A percentile compares a stretch with the other conserved stretches of the same genome.
Evolutionary conservation across 768 basidiomycete species (phyloP).

Genomic region (Tylopilus sp.): DNA sequence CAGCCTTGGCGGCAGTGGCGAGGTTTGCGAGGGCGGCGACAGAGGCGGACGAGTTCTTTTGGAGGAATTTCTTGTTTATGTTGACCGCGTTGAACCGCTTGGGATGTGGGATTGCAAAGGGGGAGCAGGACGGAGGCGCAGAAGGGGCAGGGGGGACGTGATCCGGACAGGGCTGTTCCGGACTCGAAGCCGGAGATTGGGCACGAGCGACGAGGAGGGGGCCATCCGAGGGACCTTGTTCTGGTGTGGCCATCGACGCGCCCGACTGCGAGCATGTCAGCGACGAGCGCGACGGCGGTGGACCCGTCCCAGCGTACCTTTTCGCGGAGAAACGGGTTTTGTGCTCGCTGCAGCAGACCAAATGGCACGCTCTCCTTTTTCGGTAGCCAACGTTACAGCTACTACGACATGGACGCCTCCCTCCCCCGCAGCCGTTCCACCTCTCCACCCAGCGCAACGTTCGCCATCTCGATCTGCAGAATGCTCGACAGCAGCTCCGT

Average conservation of each 20-base stretch:
- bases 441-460: constrained; percentile 82
- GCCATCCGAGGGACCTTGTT: constrained; percentile 27
- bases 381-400: constrained; percentile 6
- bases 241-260: constrained; percentile 76
- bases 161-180: constrained; percentile 18
- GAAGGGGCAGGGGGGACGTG: constrained; percentile 7
- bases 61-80: constrained; percentile 95
- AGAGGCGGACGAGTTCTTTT: constrained; percentile 73
- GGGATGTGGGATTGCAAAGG: constrained; percentile 45
- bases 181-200: constrained; percentile 16
- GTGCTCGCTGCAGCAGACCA: too few relatives aligned
- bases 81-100: constrained; percentile 90
- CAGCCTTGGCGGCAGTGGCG: constrained; percentile 43
- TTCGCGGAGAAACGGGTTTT: too few relatives aligned
- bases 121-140: constrained; percentile 7
- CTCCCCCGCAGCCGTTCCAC: constrained; percentile 55
- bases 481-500: constrained; percentile 88
- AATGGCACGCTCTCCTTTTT: constrained; percentile 27
- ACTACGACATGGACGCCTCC: constrained; percentile 41
- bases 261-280: constrained; percentile 29
- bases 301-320: too few relatives aligned
- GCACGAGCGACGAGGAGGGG: constrained; percentile 4
- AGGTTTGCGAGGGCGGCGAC: constrained; percentile 43
- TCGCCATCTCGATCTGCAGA: constrained; percentile 94
- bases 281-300: background rate